Evolutionary conservation across 495 filamentous ascomycete species (phyloP), one percentile per base, ranked within the genome.

Genomic region (Aspergillus conjunctus): DNA sequence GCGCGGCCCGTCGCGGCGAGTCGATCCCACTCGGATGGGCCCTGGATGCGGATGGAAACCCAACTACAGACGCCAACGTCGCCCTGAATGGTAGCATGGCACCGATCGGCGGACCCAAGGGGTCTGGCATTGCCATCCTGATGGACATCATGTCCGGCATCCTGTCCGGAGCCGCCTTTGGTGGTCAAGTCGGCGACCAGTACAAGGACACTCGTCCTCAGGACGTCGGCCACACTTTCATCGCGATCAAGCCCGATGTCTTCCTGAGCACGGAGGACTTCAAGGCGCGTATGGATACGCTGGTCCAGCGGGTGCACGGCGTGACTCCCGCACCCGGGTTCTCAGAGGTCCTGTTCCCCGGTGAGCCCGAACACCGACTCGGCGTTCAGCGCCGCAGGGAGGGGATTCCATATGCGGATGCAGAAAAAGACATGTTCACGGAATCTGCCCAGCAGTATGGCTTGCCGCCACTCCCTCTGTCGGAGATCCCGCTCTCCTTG

Each of bases 41-140:
- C 11, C 41, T 74, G 4, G 72, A 74, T 61, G 57, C 45, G 6
- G 61, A 68, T 12, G 70, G 72, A 1, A 50, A 60, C 8, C 44
- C 61, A 8, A 73, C 72, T 2, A 68, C 66, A 7, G 68, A 73
- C 49, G 62, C 68, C 9, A 48, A 61, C 0, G 64, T 53, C 9
- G 70, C 72, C 2, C 44, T 74, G 33, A 61, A 64, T 9, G 67
- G 62, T 2, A 59, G 59, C n/a, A 63, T 73, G 60, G 49, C 60
- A 8, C 72, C 71, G 2, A 74, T 74, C 21, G 72, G 72, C 6
- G 72, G 72, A 1, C 69, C 72, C 4, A 66, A 73, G 63, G 72
- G 71, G 6, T 68, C 62, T 1, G 72, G 64, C 0, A 49, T 74
- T 18, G 71, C 72, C 0, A 74, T 71, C 12, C 45, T 74, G 60